Base-by-base conservation (phyloP, 768 basidiomycete species). In the Lactarius psammicola region DNA sequence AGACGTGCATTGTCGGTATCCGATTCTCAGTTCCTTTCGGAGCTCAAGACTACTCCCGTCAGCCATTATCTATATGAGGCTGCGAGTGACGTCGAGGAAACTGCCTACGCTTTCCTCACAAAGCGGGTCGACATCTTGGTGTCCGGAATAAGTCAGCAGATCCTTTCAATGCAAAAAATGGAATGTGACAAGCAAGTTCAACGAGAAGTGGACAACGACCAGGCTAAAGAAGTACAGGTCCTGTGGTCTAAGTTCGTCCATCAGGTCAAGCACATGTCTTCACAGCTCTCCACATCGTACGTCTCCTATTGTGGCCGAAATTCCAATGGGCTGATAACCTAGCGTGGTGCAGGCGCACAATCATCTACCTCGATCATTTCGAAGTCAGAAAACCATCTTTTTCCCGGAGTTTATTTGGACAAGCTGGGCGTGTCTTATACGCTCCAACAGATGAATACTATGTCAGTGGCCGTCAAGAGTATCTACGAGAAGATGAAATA, bases 21-120 rank as follows among this genome's bases (percentile, higher is more conserved):
- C 0, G 63, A 70, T n/a, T 11, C 20, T 2, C 36, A 11, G 1
- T 70, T 70, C 38, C 56, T 70, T 4, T 46, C 51, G 4, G 18
- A 18, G 0, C 49, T 65, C 15, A 28, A 40, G 18, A 18, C 56
- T 11, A 49, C 60, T 20, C 33, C 42, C 1, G 15, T 15, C 17
- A 30, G 31, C 4, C 26, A 64, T 17, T 30, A 49, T 23, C n/a
- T 49, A 17, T 4, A 60, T 2, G 55, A 59, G 1, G 34, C 61
- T 4, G 56, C 65, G 0, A 2, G 15, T 8, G 40, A 40, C 2
- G 63, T 44, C 10, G 49, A 42, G 4, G 17, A 2, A 18, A 17
- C 30, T 2, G 66, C 66, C 9, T 42, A 34, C 1, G 6, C 51
- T 0, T 51, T 63, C 5, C 36, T 71, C 17, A 10, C 23, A 13